These are phyloP conservation scores for Dillenia suffruticosa DNA, from an alignment of 164 flowering plant genomes.

Conservation along the genomic window DNA sequence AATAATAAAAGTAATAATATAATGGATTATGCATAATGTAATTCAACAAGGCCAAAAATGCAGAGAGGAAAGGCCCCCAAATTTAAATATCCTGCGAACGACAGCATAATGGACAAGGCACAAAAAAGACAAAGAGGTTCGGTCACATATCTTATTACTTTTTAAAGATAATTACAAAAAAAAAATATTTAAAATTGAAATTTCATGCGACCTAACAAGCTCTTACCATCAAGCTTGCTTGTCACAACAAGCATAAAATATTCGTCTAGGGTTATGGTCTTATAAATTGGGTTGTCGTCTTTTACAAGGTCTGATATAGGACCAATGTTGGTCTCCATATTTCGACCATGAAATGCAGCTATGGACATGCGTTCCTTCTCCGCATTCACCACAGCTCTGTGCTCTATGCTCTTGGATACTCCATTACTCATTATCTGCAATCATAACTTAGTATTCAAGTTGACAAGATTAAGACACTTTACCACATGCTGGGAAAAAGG, in stretches of 20 bases:
- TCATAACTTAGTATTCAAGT: neutral
- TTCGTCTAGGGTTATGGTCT: conserved; percentile 17
- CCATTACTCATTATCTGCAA: conserved; percentile 54
- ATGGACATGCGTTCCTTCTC: conserved; percentile 40
- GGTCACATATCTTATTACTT: too few species aligned
- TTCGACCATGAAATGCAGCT: conserved; percentile 39
- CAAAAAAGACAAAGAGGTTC: too few species aligned
- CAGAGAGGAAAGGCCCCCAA: too few species aligned
- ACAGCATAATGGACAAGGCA: too few species aligned
- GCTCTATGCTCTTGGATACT: conserved; percentile 43
- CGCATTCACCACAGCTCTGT: conserved; percentile 40
- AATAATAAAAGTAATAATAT: too few species aligned
- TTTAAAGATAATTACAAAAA: too few species aligned
- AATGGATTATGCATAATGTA: too few species aligned
- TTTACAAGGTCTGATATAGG: conserved; percentile 29
- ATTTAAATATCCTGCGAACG: too few species aligned
- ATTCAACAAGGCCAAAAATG: too few species aligned
- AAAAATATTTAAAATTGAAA: neutral
- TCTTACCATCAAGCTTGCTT: conserved; percentile 31
- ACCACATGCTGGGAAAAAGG: neutral
- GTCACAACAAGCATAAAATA: conserved; percentile 10
- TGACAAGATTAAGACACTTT: neutral
- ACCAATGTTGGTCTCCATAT: conserved; percentile 13
- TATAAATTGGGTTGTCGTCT: conserved; percentile 13
- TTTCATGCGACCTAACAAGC: conserved; percentile 18